Percentiles rank a stretch among this genome's conserved stretches.
Evolutionary conservation across 108 stramenopile species (phyloP).

Genomic region (Skeletonema marinoi): DNA sequence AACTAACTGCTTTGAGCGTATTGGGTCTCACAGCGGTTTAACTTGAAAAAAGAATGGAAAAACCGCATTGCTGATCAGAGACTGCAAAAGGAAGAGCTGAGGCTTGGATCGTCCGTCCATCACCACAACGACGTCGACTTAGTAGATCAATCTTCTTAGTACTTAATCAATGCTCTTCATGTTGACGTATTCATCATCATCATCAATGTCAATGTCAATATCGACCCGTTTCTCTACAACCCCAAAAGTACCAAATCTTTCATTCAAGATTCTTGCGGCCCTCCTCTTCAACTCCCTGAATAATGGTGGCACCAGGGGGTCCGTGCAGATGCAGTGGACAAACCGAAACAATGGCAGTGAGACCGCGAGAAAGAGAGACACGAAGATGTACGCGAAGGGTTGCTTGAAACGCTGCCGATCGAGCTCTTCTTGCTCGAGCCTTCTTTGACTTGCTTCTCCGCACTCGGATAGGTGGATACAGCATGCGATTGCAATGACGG

Average conservation of each 20-base stretch:
- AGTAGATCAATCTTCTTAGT: background rate
- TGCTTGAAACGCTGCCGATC: constrained; percentile 8
- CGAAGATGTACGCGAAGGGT: constrained; percentile 4
- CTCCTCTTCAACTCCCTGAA: constrained; percentile 20
- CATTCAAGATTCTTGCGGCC: background rate
- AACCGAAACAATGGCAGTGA: constrained; percentile 27
- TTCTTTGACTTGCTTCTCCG: background rate
- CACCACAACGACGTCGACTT: too few relatives aligned
- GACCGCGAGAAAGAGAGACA: constrained; percentile 18
- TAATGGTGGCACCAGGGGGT: constrained; percentile 26
- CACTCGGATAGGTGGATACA: background rate
- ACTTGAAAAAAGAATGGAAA: too few relatives aligned
- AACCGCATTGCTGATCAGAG: too few relatives aligned
- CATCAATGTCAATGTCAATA: background rate
- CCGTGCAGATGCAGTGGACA: constrained; percentile 21
- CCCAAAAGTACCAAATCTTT: constrained; percentile 16
- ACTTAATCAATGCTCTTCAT: background rate
- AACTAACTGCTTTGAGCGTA: too few relatives aligned
- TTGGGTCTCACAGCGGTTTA: too few relatives aligned
- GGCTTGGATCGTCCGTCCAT: too few relatives aligned
- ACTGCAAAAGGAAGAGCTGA: too few relatives aligned
- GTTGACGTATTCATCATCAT: background rate
- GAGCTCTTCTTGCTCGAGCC: background rate
- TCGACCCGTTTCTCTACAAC: background rate
- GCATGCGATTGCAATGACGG: background rate